These are phyloP conservation scores for Hansenula lynferdii DNA, from an alignment of 1,139 yeast genomes.

Conservation along the genomic window DNA sequence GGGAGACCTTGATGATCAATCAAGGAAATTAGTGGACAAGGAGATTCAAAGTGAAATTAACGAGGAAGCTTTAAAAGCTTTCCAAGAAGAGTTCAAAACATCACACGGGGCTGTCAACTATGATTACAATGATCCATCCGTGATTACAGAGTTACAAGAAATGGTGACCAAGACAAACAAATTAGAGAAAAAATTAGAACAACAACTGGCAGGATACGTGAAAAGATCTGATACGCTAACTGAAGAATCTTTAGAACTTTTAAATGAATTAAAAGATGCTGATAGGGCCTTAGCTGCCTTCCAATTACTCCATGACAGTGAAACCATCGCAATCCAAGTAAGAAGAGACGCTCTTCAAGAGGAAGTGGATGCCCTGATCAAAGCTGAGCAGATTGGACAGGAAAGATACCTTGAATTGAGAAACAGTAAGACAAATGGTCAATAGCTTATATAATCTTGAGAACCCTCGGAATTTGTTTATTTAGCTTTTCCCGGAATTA, in stretches of 20 bases:
- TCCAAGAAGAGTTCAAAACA: conserved; percentile 11
- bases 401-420: conserved; percentile 26
- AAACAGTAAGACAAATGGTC: too few relatives aligned
- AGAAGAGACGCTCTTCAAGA: conserved; percentile 33
- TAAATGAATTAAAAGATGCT: conserved; percentile 24
- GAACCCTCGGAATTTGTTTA: background rate
- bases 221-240: conserved; percentile 27
- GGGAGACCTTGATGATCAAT: conserved; percentile 39
- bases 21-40: conserved; percentile 24
- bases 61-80: conserved; percentile 6
- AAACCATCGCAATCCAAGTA: conserved; percentile 27
- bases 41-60: conserved; percentile 29
- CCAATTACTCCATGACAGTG: conserved; percentile 26
- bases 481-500: background rate
- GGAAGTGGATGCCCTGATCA: conserved; percentile 34
- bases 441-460: background rate
- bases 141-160: conserved; percentile 18
- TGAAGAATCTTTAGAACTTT: conserved; percentile 24
- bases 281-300: conserved; percentile 24
- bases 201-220: conserved; percentile 31
- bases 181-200: conserved; percentile 29
- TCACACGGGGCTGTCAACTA: conserved; percentile 5
- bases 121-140: conserved; percentile 7
- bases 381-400: conserved; percentile 34
- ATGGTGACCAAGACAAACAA: conserved; percentile 28